A percentile compares a stretch with the other conserved stretches of the same genome.
Conservation (phyloP, 495 filamentous ascomycete genomes). For the Zalerion maritima region DNA sequence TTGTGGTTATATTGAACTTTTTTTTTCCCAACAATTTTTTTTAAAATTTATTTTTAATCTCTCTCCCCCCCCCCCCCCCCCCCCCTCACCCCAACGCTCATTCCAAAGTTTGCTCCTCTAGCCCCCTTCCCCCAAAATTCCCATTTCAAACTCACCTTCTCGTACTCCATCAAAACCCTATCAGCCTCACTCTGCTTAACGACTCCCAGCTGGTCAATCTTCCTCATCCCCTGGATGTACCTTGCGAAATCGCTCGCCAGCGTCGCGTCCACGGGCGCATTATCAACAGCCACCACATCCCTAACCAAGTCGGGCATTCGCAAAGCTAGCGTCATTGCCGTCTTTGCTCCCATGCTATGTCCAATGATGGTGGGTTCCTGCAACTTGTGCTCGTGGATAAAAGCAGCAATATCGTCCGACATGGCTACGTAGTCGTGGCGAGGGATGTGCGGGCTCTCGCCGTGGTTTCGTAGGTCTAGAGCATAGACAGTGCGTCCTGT, state of each 20-base stretch:
- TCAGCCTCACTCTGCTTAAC: constrained; percentile 65
- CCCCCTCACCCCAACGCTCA: no score
- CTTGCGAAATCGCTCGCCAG: constrained; percentile 60
- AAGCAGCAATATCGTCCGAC: constrained; percentile 73
- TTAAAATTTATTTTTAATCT: neutral
- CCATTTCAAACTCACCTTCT: constrained; percentile 40
- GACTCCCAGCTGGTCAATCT: constrained; percentile 52
- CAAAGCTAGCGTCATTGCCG: constrained; percentile 79
- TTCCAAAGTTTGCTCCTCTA: no score
- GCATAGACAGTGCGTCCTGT: constrained; percentile 71
- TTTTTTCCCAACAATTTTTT: neutral
- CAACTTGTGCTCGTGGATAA: constrained; percentile 62
- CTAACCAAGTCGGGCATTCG: constrained; percentile 46
- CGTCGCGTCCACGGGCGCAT: constrained; percentile 70
- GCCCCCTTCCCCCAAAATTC: no score
- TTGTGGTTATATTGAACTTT: no score
- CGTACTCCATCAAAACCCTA: constrained; percentile 61
- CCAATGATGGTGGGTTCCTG: constrained; percentile 65
- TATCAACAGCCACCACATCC: constrained; percentile 74
- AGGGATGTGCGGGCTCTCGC: constrained; percentile 64
- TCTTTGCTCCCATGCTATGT: constrained; percentile 97
- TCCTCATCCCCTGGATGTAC: constrained; percentile 76
- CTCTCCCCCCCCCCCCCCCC: no score
- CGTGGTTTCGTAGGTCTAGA: constrained; percentile 88
- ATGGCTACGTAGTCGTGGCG: constrained; percentile 74